phyloP scores from a whole-genome alignment of 805 yeast genomes.

The Yarrowia alimentaria region DNA sequence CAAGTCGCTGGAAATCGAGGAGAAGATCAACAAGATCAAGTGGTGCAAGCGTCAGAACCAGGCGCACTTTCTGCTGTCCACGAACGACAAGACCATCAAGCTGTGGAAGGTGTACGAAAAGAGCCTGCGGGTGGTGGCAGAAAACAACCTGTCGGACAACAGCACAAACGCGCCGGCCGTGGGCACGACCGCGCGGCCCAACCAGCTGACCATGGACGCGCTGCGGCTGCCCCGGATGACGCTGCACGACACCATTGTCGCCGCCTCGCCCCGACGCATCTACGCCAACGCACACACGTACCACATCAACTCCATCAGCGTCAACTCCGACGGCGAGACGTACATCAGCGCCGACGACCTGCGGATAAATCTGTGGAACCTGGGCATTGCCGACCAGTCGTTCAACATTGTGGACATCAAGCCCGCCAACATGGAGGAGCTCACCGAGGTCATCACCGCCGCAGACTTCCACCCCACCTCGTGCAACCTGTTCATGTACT shows the following conservation, averaged over 20 bases:
- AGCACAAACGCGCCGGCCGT: conserved; percentile 28
- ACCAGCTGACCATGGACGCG: conserved; percentile 38
- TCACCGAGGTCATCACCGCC: conserved; percentile 94
- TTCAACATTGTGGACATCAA: conserved; percentile 97
- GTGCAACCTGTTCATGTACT: conserved; percentile 93
- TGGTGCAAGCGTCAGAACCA: conserved; percentile 89
- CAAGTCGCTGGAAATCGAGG: conserved; percentile 94
- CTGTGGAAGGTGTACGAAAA: conserved; percentile 95
- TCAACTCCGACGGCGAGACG: conserved; percentile 95
- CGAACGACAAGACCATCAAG: conserved; percentile 98
- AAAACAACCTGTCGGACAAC: conserved; percentile 70
- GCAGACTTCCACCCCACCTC: conserved; percentile 93
- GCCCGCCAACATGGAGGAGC: conserved; percentile 98
- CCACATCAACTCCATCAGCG: conserved; percentile 93
- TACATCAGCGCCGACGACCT: conserved; percentile 90
- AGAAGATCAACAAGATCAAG: conserved; percentile 94
- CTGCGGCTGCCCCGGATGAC: conserved; percentile 83
- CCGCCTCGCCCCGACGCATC: conserved; percentile 88
- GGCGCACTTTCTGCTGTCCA: conserved; percentile 84
- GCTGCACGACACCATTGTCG: conserved; percentile 91
- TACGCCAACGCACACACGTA: conserved; percentile 97
- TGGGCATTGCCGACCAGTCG: conserved; percentile 89
- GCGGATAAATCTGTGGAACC: conserved; percentile 92
- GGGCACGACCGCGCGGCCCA: conserved; percentile 31
- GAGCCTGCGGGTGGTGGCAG: conserved; percentile 86